Base-by-base conservation (phyloP, 2,329 filamentous ascomycete species). In the Claviceps sp. region DNA sequence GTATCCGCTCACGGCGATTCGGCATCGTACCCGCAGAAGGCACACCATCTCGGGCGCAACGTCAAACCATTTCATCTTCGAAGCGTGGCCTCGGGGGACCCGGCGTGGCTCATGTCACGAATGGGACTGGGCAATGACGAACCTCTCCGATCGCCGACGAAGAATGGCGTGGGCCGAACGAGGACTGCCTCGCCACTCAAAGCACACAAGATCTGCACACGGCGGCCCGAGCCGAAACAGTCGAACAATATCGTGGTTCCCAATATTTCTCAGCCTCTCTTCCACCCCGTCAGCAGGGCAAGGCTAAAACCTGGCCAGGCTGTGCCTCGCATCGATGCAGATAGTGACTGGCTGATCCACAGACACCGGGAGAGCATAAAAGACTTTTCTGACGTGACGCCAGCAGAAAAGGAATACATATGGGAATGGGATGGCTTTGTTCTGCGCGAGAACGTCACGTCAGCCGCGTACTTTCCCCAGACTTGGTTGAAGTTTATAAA, bases 371-470 rank as follows among this genome's bases (percentile, higher is more conserved):
- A 81, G 52, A 74, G 72, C 50, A 73, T 81, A 51, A 68, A 71
- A 30, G 78, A 81, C 55, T 81, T 78, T 58, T 74, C 72, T 8
- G 78, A 81, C 56, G 70, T 81, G 26, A 72, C 72, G 13, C 60
- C 67, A 2, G 66, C 70, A 16, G 78, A 82, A 59, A 78, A 76
- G 60, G 77, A 80, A 55, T 81, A 76, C 53, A 76, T 81, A 52
- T 70, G 71, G 57, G 73, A 76, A 55, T 82, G 78, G 78, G 77
- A 81, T 54, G 68, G 71, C 1, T 79, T 75, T 57, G 72, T 79
- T 47, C 70, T 77, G 8, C 67, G 67, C 45, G 70, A 75, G 57
- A 73, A 70, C 51, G 64, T 80, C 47, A 75, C 73, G 5, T 74
- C 76, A 4, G 70, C 71, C 34, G 71, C 72, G 3, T 78, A 76